These are phyloP conservation scores for Austroboletus novae-zelandiae DNA, from an alignment of 1,284 basidiomycete species.

Conservation along the genomic window DNA sequence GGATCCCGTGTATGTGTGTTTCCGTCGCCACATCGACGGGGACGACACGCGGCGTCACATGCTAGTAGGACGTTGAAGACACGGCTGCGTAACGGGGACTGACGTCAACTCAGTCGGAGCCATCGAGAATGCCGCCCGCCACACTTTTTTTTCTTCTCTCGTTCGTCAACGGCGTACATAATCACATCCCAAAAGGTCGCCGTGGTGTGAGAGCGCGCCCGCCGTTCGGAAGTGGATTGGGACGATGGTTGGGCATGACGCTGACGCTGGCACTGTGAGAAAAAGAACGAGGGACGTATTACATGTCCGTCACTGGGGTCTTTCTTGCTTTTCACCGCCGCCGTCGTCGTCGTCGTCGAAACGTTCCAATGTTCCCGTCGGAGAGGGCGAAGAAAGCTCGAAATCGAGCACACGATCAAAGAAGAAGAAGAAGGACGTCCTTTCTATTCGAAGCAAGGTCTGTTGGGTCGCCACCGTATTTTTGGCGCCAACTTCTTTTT, in stretches of 20 bases:
- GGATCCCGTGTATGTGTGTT: not conserved
- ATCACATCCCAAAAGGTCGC: conserved; percentile 15
- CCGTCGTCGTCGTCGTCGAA: too few species aligned
- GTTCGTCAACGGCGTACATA: conserved; percentile 15
- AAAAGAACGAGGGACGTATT: not conserved
- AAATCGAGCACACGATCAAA: too few species aligned
- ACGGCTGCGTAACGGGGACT: not conserved
- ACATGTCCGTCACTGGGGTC: not conserved
- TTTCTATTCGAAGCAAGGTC: too few species aligned
- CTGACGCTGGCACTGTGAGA: not conserved
- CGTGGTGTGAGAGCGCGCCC: conserved; percentile 26
- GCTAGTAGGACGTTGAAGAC: not conserved
- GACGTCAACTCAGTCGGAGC: not conserved
- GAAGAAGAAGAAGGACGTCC: too few species aligned
- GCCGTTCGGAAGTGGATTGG: not conserved
- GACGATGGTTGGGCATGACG: not conserved
- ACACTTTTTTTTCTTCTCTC: not conserved
- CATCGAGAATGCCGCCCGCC: not conserved
- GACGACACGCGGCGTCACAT: not conserved
- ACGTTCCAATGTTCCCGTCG: too few species aligned
- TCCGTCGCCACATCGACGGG: not conserved
- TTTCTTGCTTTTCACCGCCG: too few species aligned
- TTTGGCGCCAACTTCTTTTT: not conserved
- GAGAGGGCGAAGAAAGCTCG: too few species aligned
- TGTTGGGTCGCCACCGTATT: not conserved